Base-by-base conservation (phyloP, 1,284 basidiomycete genomes). In the Pterula multifida region DNA sequence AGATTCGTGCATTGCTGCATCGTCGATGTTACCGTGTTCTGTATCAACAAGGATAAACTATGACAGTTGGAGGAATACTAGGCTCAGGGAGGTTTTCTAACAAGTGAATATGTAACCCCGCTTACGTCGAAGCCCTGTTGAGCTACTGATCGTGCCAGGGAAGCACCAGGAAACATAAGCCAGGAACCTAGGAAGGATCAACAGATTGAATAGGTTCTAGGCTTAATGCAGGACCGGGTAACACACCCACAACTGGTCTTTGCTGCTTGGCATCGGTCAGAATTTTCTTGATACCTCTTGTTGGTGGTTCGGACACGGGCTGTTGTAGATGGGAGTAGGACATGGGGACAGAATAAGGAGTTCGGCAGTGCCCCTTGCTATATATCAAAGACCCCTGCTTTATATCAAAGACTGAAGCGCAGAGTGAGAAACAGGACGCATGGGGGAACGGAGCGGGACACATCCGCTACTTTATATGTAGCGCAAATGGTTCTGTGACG, bases 31-130 rank as follows among this genome's bases (percentile, higher is more conserved):
- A 17, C 61, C 62, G 32, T 63, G 62, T 47, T 62, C 61, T 42
- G 59, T 59, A 32, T 63, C 62, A 21, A 63, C 53, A 2, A 63
- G 45, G n/a, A 62, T 49, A 47, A 62, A 63, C 62, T 63, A 48
- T 6, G 9, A 9, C 32, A 35, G 32, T 9, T n/a, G n/a, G 32
- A 12, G 22, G 6, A 15, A 6, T 13, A 36, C 13, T 13, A 3
- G 19, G 44, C 11, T 49, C 45, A 49, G 48, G 2, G 11, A 11
- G 21, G 9, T 13, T 17, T n/a, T 36, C n/a, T 39, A 19, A 17
- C n/a, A n/a, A 9, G 9, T 22, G 22, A 25, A 15, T 17, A 50
- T 19, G 36, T 25, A 13, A 13, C 15, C 26, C 23, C 9, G 3
- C 59, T 45, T 47, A 62, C 62, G 54, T 63, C 60, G 52, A 55